Evolutionary conservation across 2,329 filamentous ascomycete species (phyloP), one percentile per base, ranked within the genome.

Genomic region (Stromatinia cepivora): DNA sequence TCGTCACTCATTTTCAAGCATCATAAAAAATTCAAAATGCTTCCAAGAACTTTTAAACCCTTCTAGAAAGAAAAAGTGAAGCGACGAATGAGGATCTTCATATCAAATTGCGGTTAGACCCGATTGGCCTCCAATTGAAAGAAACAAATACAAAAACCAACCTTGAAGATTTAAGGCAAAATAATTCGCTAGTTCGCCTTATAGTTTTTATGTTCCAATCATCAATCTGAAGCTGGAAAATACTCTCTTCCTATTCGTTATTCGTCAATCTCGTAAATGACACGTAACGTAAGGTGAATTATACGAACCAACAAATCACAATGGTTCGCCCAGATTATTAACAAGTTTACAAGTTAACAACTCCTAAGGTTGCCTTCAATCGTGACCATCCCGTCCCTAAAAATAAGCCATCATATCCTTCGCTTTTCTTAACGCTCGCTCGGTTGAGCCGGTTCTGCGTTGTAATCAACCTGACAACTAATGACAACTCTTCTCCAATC

Each of bases 71-170:
- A 42, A 69, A 72, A 67, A 74, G 71, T 73, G 72, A 75, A 73
- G 74, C 74, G 62, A 72, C 74, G 68, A 76, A 75, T 76, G 69
- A 73, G 6, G n/a, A 67, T 48, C 36, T 57, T 57, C 48, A 28
- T 57, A 25, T 56, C 31, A 46, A 52, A 53, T 36, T 65, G 58
- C 69, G 66, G 65, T 56, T 71, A 67, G 70, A 65, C 70, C 72
- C 72, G 71, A 72, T 66, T 73, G 72, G 71, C 22, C 22, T 66
- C 54, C 22, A 34, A 34, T 34, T 56, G 17, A 31, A 56, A 56
- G 28, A 34, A 56, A 56, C 1, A 20, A 7, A 39, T 11, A 11
- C n/a, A 31, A 42, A 25, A 34, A 39, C 42, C 42, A n/a, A 15
- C 53, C 31, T 48, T 36, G 39, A 22, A 34, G 45, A 67, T 52